Base-by-base conservation (phyloP, 106 monocot genomes). In the Triglochin maritima region DNA sequence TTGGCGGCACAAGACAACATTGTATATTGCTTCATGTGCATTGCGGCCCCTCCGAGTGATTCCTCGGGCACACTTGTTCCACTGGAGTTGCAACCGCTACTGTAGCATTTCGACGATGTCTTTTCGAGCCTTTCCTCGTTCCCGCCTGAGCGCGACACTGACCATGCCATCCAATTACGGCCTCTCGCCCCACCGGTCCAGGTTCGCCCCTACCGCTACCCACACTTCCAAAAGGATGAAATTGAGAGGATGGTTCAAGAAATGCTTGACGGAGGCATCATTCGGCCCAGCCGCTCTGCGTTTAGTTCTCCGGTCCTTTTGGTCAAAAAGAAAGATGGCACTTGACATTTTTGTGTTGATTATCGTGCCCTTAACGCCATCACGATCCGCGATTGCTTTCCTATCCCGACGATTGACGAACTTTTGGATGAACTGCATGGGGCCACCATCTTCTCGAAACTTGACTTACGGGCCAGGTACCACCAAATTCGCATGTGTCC, bases 331-430 rank as follows among this genome's bases (percentile, higher is more conserved):
- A 47, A 59, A 4, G 45, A 71, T 17, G 46, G 14, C 17, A 3
- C 47, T 2, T 71, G 70, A 59, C 15, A 16, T 0, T n/a, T 71
- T 2, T 59, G 47, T 50, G 60, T 71, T 3, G 70, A 71, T 50
- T 71, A 71, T 5, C 0, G 60, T 0, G 57, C 4, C 0, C 56
- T 71, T 3, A 71, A 71, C 56, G 4, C 29, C 6, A 60, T n/a
- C n/a, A 71, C 47, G 1, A 3, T 70, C 7, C 0, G 3, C 0
- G 60, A 59, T 50, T 47, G 1, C 0, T 71, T 16, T 7, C 57
- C 46, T 0, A 71, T 71, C 11, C 60, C 60, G 0, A 12, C 17
- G 0, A 59, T 60, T 0, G 70, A 71, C 15, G 60, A 71, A 5
- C 49, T 71, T 3, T 4, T 71, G 4, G 47, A 60, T 47, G 48